Base-by-base conservation (phyloP, 345 rosid genomes). In the Eucalyptus cloeziana region DNA sequence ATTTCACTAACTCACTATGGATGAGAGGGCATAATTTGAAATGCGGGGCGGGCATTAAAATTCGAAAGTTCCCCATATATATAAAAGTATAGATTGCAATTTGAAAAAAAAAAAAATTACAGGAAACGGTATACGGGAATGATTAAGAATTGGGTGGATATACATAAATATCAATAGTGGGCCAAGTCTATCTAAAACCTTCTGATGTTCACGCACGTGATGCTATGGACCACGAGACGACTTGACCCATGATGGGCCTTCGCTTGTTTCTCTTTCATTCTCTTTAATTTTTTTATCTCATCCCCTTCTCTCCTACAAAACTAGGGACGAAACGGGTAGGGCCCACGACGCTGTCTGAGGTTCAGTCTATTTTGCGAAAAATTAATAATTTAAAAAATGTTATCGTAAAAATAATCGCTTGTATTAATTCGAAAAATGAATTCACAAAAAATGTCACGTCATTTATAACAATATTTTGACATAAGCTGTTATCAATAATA, bases 371-470 rank as follows among this genome's bases (percentile, higher is more conserved):
- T 56, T 56, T 0, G 11, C 1, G 8, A 56, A 54, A 54, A 22
- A 21, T 21, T 21, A 56, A 56, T 8, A 1, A 56, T 56, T 22
- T 56, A 2, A 24, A 56, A 51, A 8, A 22, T 21, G 22, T 22
- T 7, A 21, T 22, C 10, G 4, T 24, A 22, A 56, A 8, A 56
- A 0, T 56, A 22, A 56, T 56, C 0, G 0, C 0, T 54, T 8
- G 0, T 4, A 54, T 22, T 0, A 0, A 21, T 54, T 54, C 60
- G 22, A 21, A 54, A 54, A 22, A 8, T 54, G 1, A 54, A 54
- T 54, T 17, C 24, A 24, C 3, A 2, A 8, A 56, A 17, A 22
- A 22, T 56, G 4, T 56, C 60, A 52, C 0, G 7, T 52, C 12
- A 4, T 21, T 52, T 52, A 52, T 7, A 52, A 52, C 17, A 56